These are phyloP conservation scores for Lophium mytilinum DNA, from an alignment of 495 filamentous ascomycete genomes.

Conservation along the genomic window DNA sequence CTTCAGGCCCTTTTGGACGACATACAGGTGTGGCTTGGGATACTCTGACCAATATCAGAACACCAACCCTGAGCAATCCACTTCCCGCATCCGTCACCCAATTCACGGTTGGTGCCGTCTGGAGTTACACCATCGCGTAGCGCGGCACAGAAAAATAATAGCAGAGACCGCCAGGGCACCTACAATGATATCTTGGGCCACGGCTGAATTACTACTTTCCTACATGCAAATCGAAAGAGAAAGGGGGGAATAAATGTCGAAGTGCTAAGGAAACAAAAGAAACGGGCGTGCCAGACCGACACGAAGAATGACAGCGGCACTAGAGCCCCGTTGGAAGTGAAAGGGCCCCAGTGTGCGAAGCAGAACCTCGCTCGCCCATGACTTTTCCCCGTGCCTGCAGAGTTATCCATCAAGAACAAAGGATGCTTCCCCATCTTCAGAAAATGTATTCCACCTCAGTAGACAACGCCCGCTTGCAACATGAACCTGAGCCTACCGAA, in stretches of 20 bases:
- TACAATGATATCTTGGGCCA: conserved; percentile 11
- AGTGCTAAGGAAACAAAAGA: conserved; percentile 27
- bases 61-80: no score
- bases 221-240: conserved; percentile 27
- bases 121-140: background rate
- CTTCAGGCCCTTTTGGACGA: no score
- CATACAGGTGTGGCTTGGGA: no score
- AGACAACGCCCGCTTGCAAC: conserved; percentile 15
- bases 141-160: background rate
- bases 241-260: conserved; percentile 28
- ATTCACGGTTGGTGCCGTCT: no score
- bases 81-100: no score
- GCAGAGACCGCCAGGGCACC: conserved; percentile 17
- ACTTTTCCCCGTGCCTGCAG: conserved; percentile 5
- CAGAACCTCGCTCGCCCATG: conserved; percentile 10
- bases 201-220: conserved; percentile 26
- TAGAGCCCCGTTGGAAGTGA: conserved; percentile 11
- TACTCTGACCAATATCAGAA: no score
- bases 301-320: conserved; percentile 4
- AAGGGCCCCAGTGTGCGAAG: background rate
- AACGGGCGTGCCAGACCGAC: conserved; percentile 14
- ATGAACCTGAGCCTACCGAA: conserved; percentile 2
- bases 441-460: conserved; percentile 7
- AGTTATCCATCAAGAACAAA: conserved; percentile 15
- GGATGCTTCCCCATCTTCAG: conserved; percentile 2